phyloP scores from a whole-genome alignment of 495 filamentous ascomycete species.

The Tuber magnatum region DNA sequence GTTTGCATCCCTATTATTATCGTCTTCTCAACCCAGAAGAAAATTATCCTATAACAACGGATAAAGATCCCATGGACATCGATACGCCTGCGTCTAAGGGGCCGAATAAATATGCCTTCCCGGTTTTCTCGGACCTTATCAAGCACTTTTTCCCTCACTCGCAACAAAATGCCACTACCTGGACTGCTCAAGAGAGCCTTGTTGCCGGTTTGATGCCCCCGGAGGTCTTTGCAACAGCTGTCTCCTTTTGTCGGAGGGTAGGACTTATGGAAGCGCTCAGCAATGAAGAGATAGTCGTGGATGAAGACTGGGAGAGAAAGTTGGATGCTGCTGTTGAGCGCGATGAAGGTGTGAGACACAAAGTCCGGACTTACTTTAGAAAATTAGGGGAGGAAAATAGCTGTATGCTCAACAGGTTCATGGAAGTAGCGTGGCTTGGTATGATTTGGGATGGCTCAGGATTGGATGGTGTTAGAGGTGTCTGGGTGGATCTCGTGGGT shows the following conservation, averaged over 20 bases:
- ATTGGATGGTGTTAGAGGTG: conserved; percentile 26
- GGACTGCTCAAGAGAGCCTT: conserved; percentile 14
- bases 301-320: conserved; percentile 79
- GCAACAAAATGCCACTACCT: conserved; percentile 22
- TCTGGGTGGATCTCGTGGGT: conserved; percentile 35
- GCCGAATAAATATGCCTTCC: conserved; percentile 41
- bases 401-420: conserved; percentile 42
- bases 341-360: conserved; percentile 53
- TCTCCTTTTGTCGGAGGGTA: conserved; percentile 66
- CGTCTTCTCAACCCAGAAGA: conserved; percentile 54
- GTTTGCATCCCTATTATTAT: conserved; percentile 63
- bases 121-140: conserved; percentile 40
- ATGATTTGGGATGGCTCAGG: conserved; percentile 49
- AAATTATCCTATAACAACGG: conserved; percentile 27
- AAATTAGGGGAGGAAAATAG: conserved; percentile 36
- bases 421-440: conserved; percentile 54
- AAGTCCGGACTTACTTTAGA: conserved; percentile 51
- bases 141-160: conserved; percentile 39
- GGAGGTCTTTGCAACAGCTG: conserved; percentile 55
- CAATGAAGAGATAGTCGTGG: conserved; percentile 52
- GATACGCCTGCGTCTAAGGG: background rate
- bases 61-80: conserved; percentile 28
- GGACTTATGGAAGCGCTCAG: conserved; percentile 64
- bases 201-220: conserved; percentile 19
- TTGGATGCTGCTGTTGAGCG: conserved; percentile 62